Percentiles rank a stretch among this genome's conserved stretches.
These are phyloP conservation scores for Boletus eberwhitei DNA, from an alignment of 768 basidiomycete genomes.

Conservation along the genomic window DNA sequence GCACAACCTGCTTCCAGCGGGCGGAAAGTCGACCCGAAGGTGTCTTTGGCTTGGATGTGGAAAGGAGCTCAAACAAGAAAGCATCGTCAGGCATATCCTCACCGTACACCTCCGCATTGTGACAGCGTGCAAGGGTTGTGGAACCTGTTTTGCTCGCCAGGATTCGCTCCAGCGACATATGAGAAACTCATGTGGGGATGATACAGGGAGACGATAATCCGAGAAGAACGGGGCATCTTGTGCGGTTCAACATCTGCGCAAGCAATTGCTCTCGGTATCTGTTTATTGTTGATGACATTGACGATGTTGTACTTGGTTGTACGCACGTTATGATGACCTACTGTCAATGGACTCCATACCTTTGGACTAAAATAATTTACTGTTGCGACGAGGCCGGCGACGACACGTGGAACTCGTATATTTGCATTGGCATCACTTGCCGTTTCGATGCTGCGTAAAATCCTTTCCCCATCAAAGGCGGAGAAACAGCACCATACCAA, in stretches of 20 bases:
- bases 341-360: background rate
- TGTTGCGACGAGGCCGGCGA: background rate
- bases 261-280: background rate
- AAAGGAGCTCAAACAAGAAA: slow-evolving; percentile 25
- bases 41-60: slow-evolving; percentile 21
- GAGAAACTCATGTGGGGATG: slow-evolving; percentile 14
- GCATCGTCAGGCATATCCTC: slow-evolving; percentile 22
- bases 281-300: background rate
- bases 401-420: background rate
- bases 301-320: background rate
- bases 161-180: slow-evolving; percentile 27
- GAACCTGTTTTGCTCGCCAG: slow-evolving; percentile 22
- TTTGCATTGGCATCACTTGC: background rate
- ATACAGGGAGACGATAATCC: background rate
- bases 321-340: background rate
- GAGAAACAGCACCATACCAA: background rate
- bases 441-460: background rate
- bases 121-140: slow-evolving; percentile 15
- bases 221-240: too few species aligned
- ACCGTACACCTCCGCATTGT: slow-evolving; percentile 20
- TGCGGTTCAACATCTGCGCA: background rate
- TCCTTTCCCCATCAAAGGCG: background rate
- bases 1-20: slow-evolving; percentile 5
- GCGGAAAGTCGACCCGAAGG: background rate
- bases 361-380: too few species aligned